These are phyloP conservation scores for Paxillus involutus DNA, from an alignment of 768 basidiomycete species.

Conservation along the genomic window DNA sequence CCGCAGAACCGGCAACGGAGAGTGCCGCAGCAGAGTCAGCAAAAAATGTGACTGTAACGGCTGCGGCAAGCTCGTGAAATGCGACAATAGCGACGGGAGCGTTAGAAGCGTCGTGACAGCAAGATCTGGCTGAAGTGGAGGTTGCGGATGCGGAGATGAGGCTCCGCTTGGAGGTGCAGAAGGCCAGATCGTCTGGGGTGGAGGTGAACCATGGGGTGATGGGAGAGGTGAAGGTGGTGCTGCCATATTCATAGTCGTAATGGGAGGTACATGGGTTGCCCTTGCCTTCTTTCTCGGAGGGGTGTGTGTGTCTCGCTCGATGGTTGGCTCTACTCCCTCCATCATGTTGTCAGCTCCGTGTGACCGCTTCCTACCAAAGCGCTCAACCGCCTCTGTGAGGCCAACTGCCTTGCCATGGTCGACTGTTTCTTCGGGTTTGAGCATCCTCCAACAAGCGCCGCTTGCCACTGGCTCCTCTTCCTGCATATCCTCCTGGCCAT, in stretches of 20 bases:
- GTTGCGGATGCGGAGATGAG: conserved; percentile 66
- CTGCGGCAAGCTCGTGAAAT: conserved; percentile 79
- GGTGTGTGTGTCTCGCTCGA: conserved; percentile 42
- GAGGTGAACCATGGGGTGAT: conserved; percentile 82
- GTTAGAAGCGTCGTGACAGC: conserved; percentile 83
- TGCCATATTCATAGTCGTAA: conserved; percentile 66
- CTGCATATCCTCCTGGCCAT: conserved; percentile 63
- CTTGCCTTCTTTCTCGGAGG: conserved; percentile 79
- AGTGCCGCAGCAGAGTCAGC: conserved; percentile 88
- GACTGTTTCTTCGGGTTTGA: conserved; percentile 60
- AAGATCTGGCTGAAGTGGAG: conserved; percentile 79
- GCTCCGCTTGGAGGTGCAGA: conserved; percentile 80
- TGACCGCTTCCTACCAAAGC: conserved; percentile 66
- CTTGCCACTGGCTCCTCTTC: conserved; percentile 67
- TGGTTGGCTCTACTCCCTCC: conserved; percentile 71
- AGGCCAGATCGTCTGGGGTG: conserved; percentile 74
- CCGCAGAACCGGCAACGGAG: conserved; percentile 87
- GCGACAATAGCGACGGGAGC: conserved; percentile 76
- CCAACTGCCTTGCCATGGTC: conserved; percentile 56
- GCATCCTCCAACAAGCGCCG: conserved; percentile 75
- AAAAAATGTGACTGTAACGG: conserved; percentile 91
- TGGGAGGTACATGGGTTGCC: conserved; percentile 54
- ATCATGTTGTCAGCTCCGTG: conserved; percentile 57
- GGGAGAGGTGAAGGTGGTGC: conserved; percentile 84
- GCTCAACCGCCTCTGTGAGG: conserved; percentile 78